Base-by-base conservation (phyloP, 2,329 filamentous ascomycete species). In the Fusarium staphyleae region DNA sequence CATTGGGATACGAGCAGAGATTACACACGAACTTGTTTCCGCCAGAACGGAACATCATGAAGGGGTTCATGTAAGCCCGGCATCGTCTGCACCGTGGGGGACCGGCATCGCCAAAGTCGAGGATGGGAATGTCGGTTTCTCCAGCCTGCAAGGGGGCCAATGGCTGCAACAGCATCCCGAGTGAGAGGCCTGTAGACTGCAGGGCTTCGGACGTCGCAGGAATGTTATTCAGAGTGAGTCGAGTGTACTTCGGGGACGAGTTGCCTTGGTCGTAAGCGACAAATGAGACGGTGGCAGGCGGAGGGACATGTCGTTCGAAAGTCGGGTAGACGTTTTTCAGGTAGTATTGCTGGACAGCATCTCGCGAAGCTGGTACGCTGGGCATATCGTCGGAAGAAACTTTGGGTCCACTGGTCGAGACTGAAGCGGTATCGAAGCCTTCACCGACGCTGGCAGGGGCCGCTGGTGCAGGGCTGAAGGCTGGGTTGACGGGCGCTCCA, bases 21-120 rank as follows among this genome's bases (percentile, higher is more conserved):
- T 99, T 99, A 78, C 95, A 99, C 45, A 96, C 91, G 72, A 96
- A 96, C 72, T 96, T 96, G 77, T 93, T 96, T 51, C 95, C 95
- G 30, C 93, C 93, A 13, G 89, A 88, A 53, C 89, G 85, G 81
- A 99, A 99, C 70, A 93, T 90, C 95, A 99, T 98, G 72, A 99
- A 99, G 2, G 95, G 95, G 70, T 99, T 99, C 77, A 99, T 96
- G 75, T 99, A 99, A 12, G 93, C 89, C 70, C 95, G 85, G 78
- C 95, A 99, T 76, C 95, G 84, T 67, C 91, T 86, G 75, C 95
- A 99, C 72, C 95, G 85, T 16, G 95, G 95, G 33, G 95, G 95
- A 0, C 95, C 95, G 32, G 78, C 77, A 34, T 97, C 92, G 41
- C 95, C 95, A 80, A 98, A 99, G 75, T 99, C 95, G 18, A 99